Evolutionary conservation across 495 filamentous ascomycete species (phyloP), one percentile per base, ranked within the genome.

Genomic region (Aspergillus bertholletiae): DNA sequence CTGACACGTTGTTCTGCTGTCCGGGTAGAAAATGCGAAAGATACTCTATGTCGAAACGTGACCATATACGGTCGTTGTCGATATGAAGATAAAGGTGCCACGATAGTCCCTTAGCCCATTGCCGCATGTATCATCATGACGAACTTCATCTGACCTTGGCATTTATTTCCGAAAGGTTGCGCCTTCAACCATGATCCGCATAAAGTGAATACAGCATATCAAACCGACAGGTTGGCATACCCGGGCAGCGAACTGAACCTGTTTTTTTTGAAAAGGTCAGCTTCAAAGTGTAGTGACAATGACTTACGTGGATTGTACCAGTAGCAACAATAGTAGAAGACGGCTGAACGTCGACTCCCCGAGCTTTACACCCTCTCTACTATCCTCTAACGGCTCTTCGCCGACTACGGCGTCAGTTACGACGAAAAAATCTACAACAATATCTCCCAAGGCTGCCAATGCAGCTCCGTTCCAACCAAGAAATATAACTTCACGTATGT

Each of bases 301-400:
- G n/a, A 43, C 59, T 64, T n/a, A 59, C 62, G 18, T 28, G 28
- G 27, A 24, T 2, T 43, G n/a, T 53, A 9, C 27, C 15, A 40
- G 32, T 54, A 48, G 67, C 59, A 77, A 76, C 56, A 70, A 79
- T 52, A 94, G 88, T 53, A 94, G 88, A 74, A 91, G 93, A 75
- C 76, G 85, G 13, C 84, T 98, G 61, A 97, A 96, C 68, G 93
- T 96, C 61, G 94, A 97, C 58, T 97, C 94, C 12, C 94, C 95
- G 13, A 88, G 93, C 39, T 98, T 98, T 60, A 96, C 91, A 1
- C 95, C 94, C 20, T 80, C 84, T 15, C 64, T 80, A 46, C 64
- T 85, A 15, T 75, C 77, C 32, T 72, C 74, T 34, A 71, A 80
- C 68, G 71, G 79, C 51, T 64, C 74, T 1, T 64, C 61, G 20